These are phyloP conservation scores for Globisporangium barbulae DNA, from an alignment of 352 stramenopile species.

Conservation along the genomic window DNA sequence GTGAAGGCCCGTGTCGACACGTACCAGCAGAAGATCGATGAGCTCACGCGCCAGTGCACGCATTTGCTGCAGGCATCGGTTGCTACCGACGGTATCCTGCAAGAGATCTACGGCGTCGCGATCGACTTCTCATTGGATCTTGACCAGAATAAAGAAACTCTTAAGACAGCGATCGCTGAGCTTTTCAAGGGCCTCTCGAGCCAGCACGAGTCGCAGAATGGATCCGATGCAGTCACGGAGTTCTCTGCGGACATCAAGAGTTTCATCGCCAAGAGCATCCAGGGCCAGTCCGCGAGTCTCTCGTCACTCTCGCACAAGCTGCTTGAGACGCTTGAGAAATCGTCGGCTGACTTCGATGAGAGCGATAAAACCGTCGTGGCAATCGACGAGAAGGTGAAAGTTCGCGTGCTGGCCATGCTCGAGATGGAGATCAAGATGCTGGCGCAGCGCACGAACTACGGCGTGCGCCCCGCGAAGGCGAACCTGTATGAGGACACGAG, in stretches of 20 bases:
- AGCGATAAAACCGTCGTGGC: neutral
- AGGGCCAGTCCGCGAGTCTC: constrained; percentile 36
- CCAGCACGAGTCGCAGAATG: constrained; percentile 18
- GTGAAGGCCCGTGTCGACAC: constrained; percentile 61
- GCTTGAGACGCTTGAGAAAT: constrained; percentile 24
- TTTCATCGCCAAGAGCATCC: constrained; percentile 49
- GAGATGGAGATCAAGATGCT: constrained; percentile 90
- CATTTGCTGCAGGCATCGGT: constrained; percentile 27
- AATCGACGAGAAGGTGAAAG: constrained; percentile 17
- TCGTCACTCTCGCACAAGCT: constrained; percentile 37
- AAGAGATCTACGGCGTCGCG: constrained; percentile 70
- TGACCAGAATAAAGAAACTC: constrained; percentile 22
- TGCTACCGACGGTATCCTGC: constrained; percentile 37
- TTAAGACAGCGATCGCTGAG: constrained; percentile 15
- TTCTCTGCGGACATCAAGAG: constrained; percentile 38
- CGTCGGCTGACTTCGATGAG: constrained; percentile 9
- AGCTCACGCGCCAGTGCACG: constrained; percentile 49
- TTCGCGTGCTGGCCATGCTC: constrained; percentile 31
- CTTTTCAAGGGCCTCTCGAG: constrained; percentile 6
- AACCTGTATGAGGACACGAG: constrained; percentile 84
- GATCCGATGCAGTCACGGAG: constrained; percentile 18
- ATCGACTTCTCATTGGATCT: constrained; percentile 41
- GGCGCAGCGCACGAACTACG: constrained; percentile 70
- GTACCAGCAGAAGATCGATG: constrained; percentile 76
- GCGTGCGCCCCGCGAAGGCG: constrained; percentile 55